phyloP scores from a whole-genome alignment of 371 early-diverging fungal genomes.

The Mortierella sp. region DNA sequence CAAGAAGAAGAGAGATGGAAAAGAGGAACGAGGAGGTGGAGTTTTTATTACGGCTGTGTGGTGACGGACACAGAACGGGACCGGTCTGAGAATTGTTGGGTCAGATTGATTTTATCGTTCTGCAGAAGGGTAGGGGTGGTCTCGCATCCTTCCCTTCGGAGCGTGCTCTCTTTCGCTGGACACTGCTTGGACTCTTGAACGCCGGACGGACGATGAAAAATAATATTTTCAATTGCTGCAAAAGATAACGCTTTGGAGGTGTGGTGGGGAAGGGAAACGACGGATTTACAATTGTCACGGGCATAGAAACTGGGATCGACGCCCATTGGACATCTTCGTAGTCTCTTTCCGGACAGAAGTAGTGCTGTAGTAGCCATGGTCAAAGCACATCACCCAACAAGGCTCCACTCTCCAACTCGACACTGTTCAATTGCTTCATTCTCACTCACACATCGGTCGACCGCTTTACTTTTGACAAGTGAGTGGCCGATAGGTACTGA shows the following conservation, averaged over 20 bases:
- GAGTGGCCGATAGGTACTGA: not conserved
- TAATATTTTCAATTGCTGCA: not conserved
- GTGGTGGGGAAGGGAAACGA: not conserved
- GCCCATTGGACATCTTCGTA: not conserved
- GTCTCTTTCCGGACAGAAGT: no score
- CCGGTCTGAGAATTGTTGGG: not conserved
- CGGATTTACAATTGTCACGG: not conserved
- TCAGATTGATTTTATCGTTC: not conserved
- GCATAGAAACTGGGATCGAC: not conserved
- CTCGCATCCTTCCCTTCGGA: conserved; percentile 3
- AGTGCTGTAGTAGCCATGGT: not conserved
- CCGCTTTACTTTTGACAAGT: not conserved
- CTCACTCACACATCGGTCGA: not conserved
- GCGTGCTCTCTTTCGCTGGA: conserved; percentile 9
- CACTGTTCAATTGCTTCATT: not conserved
- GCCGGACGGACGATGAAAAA: not conserved
- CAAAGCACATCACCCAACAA: not conserved
- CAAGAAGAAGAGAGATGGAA: not conserved
- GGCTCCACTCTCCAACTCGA: not conserved
- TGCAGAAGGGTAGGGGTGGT: not conserved
- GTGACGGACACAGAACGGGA: not conserved
- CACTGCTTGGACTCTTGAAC: not conserved
- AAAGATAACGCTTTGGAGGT: no score
- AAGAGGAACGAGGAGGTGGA: not conserved
- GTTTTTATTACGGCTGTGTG: not conserved